Base-by-base conservation (phyloP, 768 basidiomycete species). In the Tulasnella sp. region DNA sequence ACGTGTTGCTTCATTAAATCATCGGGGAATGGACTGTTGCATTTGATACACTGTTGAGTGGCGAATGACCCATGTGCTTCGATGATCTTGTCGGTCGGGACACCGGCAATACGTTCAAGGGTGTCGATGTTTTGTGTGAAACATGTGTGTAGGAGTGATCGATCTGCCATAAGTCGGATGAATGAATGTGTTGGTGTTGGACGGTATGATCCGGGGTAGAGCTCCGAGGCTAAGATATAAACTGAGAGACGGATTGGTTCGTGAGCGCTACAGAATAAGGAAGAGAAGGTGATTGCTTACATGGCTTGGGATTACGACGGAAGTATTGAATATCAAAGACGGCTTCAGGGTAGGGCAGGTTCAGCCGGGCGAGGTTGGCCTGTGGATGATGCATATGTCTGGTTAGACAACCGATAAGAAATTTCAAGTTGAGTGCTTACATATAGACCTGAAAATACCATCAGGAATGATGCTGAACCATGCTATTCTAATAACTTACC, bases 21-120 rank as follows among this genome's bases (percentile, higher is more conserved):
- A 43, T 73, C 74, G 34, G 79, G 77, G 55, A 73, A 88, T 0
- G 69, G 60, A 2, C 62, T 60, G 39, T 69, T 56, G 63, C 95
- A 99, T 5, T 77, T 69, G 13, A 96, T 77, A 58, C 95, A 99
- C 45, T 77, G 71, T 48, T 93, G 86, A 1, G 71, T 67, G 0
- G 93, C 93, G 58, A 98, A 99, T 58, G 86, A 91, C 2, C 93
- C 95, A 60, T 99, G 95, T 0, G 95, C 95, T 67, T 98, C 93
- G 42, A 98, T 72, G 54, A 98, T 79, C 62, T 78, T 78, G 28
- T 74, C 65, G 1, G 65, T 71, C 0, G 84, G 78, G 0, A 95
- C 73, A 4, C 87, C 87, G 0, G 89, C 87, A 4, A 78, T 72
- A 2, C 85, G 74, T 62, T 96, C 93, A 12, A 96, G 76, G 0